Evolutionary conservation across 2,329 filamentous ascomycete species (phyloP).

Genomic region (Fusarium sp.): DNA sequence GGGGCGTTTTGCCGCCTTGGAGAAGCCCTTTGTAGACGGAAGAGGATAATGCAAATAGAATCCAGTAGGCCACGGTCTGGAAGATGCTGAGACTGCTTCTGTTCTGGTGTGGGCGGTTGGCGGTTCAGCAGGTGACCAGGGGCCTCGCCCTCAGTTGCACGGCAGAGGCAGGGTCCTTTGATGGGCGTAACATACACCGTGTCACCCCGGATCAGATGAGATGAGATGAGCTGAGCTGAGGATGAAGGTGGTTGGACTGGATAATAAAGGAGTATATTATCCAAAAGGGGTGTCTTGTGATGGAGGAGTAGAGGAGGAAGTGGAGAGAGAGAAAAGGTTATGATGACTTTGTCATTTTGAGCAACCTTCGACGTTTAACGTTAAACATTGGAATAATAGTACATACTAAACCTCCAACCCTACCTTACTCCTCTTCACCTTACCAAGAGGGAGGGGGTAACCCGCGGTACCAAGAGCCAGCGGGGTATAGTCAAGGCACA

Average conservation of each 20-base stretch:
- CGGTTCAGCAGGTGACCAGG: slow-evolving; percentile 30
- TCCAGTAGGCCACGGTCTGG: slow-evolving; percentile 12
- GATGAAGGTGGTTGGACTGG: background rate
- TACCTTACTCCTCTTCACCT: slow-evolving; percentile 9
- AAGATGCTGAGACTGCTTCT: slow-evolving; percentile 8
- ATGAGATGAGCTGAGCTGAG: slow-evolving; percentile 14
- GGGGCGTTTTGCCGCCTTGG: slow-evolving; percentile 20
- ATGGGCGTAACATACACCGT: slow-evolving; percentile 25
- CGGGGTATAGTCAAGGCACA: slow-evolving; percentile 5
- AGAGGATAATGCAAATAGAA: slow-evolving; percentile 1
- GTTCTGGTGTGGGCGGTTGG: slow-evolving; percentile 13
- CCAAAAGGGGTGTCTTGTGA: slow-evolving; percentile 1
- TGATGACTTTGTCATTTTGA: background rate
- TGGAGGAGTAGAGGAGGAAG: background rate
- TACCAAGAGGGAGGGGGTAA: background rate
- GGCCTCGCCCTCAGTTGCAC: slow-evolving; percentile 27
- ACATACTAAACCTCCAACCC: background rate
- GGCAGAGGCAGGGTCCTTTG: slow-evolving; percentile 21
- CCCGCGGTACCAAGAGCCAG: slow-evolving; percentile 9
- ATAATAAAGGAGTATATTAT: slow-evolving; percentile 10
- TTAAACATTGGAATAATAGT: slow-evolving; percentile 9
- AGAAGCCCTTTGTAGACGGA: background rate
- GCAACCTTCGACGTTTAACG: slow-evolving; percentile 10
- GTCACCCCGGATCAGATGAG: slow-evolving; percentile 21
- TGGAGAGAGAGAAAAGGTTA: background rate